A percentile compares a stretch with the other conserved stretches of the same genome.
These are phyloP conservation scores for Pyrus communis DNA, from an alignment of 306 rosid species.

Conservation along the genomic window DNA sequence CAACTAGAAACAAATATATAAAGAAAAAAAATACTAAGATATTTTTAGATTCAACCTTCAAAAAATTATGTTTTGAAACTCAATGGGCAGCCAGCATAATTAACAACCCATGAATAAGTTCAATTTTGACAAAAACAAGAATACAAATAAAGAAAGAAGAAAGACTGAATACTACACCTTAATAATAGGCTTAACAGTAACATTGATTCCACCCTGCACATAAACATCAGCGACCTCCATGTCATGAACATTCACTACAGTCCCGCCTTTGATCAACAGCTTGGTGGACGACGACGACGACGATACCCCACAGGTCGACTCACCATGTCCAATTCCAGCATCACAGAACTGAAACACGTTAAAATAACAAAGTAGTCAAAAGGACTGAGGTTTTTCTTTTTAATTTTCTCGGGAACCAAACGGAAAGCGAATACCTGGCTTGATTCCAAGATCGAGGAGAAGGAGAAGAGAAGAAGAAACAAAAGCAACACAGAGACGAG, in stretches of 20 bases:
- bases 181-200: slow-evolving; percentile 66
- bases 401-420: slow-evolving; percentile 8
- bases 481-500: not conserved
- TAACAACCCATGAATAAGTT: not conserved
- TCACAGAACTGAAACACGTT: slow-evolving; percentile 58
- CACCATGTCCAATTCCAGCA: slow-evolving; percentile 50
- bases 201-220: slow-evolving; percentile 65
- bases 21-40: not conserved
- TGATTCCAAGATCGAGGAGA: slow-evolving; percentile 31
- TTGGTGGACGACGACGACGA: slow-evolving; percentile 28
- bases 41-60: not conserved
- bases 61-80: not conserved
- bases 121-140: not conserved
- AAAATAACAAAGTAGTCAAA: not conserved
- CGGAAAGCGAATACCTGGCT: slow-evolving; percentile 45
- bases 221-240: slow-evolving; percentile 81
- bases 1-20: not conserved
- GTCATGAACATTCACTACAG: slow-evolving; percentile 52
- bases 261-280: slow-evolving; percentile 27
- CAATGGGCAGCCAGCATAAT: not conserved
- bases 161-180: slow-evolving; percentile 18
- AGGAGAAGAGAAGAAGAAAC: slow-evolving; percentile 13
- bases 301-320: slow-evolving; percentile 27
- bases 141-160: not conserved
- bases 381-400: not conserved